Evolutionary conservation across 2,329 filamentous ascomycete species (phyloP).

Genomic region (Camptophora hylomeconis): DNA sequence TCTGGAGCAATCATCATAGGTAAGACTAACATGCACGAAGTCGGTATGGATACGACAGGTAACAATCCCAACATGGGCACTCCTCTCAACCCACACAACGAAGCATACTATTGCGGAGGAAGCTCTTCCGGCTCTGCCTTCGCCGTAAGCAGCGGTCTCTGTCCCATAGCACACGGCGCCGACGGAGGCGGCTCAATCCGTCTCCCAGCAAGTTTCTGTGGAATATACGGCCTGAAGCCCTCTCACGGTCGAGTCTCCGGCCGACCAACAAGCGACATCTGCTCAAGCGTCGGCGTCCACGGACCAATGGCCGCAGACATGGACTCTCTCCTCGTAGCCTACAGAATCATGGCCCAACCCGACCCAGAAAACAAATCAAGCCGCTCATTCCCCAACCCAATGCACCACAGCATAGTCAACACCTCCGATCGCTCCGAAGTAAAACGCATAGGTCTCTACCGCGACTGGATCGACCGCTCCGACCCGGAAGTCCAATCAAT

Average conservation of each 20-base stretch:
- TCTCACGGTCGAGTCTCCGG: conserved; percentile 52
- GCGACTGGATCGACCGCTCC: conserved; percentile 56
- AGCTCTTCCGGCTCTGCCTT: conserved; percentile 69
- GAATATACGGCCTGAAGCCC: conserved; percentile 69
- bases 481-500: conserved; percentile 48
- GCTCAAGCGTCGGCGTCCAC: conserved; percentile 50
- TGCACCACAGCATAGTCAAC: conserved; percentile 23
- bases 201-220: conserved; percentile 63
- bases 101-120: conserved; percentile 64
- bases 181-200: conserved; percentile 67
- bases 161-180: conserved; percentile 63
- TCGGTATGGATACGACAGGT: conserved; percentile 70
- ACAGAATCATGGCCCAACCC: conserved; percentile 63
- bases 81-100: conserved; percentile 65
- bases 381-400: conserved; percentile 31
- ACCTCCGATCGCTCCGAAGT: conserved; percentile 8
- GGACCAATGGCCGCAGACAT: conserved; percentile 67
- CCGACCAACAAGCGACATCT: conserved; percentile 45
- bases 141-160: conserved; percentile 53
- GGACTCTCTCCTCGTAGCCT: conserved; percentile 68
- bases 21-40: conserved; percentile 68
- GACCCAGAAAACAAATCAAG: conserved; percentile 50
- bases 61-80: conserved; percentile 67
- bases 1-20: conserved; percentile 64
- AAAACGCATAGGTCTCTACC: conserved; percentile 56